phyloP scores from a whole-genome alignment of 257 asterid genomes.

The Penstemon davidsonii region DNA sequence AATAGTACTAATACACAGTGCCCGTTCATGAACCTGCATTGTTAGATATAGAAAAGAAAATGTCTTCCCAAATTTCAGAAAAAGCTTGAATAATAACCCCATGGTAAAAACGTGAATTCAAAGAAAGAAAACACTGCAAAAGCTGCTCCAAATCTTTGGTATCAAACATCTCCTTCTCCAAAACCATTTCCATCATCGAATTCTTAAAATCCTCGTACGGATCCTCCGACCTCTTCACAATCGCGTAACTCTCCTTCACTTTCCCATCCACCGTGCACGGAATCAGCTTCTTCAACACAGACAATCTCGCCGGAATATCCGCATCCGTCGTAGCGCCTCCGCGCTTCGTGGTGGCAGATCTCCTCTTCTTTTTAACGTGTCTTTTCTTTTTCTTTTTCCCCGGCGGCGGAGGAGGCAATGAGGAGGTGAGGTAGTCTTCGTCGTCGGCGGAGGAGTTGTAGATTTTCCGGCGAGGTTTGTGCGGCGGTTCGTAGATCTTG shows the following conservation, averaged over 20 bases:
- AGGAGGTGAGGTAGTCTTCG: slow-evolving; percentile 18
- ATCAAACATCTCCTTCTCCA: slow-evolving; percentile 85
- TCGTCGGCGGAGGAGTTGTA: slow-evolving; percentile 33
- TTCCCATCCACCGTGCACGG: slow-evolving; percentile 73
- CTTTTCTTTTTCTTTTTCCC: slow-evolving; percentile 29
- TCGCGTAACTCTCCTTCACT: slow-evolving; percentile 87
- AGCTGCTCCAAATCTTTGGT: slow-evolving; percentile 67
- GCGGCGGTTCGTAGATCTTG: slow-evolving; percentile 28
- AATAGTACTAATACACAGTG: too few relatives aligned
- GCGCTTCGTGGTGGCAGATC: not conserved
- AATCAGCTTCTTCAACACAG: slow-evolving; percentile 65
- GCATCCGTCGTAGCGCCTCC: slow-evolving; percentile 29
- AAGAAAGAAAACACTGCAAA: slow-evolving; percentile 71
- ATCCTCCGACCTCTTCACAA: slow-evolving; percentile 75
- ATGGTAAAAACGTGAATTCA: slow-evolving; percentile 66
- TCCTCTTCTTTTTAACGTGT: slow-evolving; percentile 37
- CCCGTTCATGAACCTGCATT: too few relatives aligned
- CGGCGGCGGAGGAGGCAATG: slow-evolving; percentile 29
- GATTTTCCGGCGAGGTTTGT: slow-evolving; percentile 35
- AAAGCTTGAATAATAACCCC: slow-evolving; percentile 65
- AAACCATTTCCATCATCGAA: slow-evolving; percentile 88
- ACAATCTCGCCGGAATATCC: slow-evolving; percentile 66
- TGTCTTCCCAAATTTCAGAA: slow-evolving; percentile 62
- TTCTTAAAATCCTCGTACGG: slow-evolving; percentile 83
- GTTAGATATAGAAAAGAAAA: slow-evolving; percentile 33